Conservation (phyloP, 1,139 yeast genomes). For the Blastobotrys buckinghamii region DNA sequence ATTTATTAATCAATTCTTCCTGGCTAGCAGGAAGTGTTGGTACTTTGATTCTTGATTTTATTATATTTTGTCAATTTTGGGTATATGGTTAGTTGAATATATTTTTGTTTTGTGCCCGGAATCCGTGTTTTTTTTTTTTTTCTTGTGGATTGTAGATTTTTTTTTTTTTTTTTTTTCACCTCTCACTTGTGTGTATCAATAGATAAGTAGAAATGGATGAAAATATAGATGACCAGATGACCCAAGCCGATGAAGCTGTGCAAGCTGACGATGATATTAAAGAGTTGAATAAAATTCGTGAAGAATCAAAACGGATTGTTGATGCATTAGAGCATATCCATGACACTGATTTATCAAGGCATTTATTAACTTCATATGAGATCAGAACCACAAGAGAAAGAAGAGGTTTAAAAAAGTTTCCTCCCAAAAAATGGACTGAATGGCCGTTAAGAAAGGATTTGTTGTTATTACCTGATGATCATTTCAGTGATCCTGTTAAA, state of each 20-base stretch:
- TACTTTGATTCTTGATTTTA: slow-evolving; percentile 72
- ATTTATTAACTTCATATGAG: slow-evolving; percentile 26
- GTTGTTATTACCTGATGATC: neutral
- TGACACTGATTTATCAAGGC: slow-evolving; percentile 25
- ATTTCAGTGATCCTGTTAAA: neutral
- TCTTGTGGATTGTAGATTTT: neutral
- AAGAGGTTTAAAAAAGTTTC: slow-evolving; percentile 4
- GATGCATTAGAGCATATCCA: slow-evolving; percentile 24
- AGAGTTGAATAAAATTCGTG: slow-evolving; percentile 1
- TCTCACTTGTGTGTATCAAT: neutral
- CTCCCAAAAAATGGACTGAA: slow-evolving; percentile 5
- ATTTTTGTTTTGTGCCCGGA: too few species aligned
- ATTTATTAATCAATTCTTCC: slow-evolving; percentile 72
- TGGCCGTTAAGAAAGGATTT: slow-evolving; percentile 9
- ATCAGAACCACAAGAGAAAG: slow-evolving; percentile 12
- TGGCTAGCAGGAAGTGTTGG: slow-evolving; percentile 95
- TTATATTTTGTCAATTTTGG: slow-evolving; percentile 84
- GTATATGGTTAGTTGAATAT: slow-evolving; percentile 46
- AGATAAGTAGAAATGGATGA: neutral
- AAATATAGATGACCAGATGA: too few species aligned
- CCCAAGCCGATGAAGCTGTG: too few species aligned
- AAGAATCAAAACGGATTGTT: slow-evolving; percentile 18
- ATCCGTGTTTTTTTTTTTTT: too few species aligned
- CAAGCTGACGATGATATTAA: neutral
- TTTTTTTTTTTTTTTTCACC: neutral